Evolutionary conservation across 2,329 filamentous ascomycete species (phyloP), one percentile per base, ranked within the genome.

Genomic region (Alternaria arborescens): DNA sequence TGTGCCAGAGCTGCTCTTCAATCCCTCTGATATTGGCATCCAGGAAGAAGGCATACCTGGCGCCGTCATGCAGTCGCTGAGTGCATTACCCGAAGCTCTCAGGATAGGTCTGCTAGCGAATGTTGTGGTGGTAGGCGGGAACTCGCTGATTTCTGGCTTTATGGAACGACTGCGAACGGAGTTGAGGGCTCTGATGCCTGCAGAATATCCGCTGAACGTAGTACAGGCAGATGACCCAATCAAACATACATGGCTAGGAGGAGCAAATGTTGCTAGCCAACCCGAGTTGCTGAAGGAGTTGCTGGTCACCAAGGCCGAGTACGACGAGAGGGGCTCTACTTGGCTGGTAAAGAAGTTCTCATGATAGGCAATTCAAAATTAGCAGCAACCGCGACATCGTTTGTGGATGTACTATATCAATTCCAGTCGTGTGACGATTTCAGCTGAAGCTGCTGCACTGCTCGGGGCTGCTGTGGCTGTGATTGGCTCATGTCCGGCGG

Each of bases 1-100:
- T 2, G 90, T 97, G 0, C 94, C 95, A 0, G 95, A 99, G 76
- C 84, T 98, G 6, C 81, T 99, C 3, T 98, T 99, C 80, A 90
- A 86, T 56, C 95, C 95, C 0, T 85, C 86, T 4, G 94, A 98
- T 78, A 89, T 97, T 43, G 94, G 93, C 1, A 88, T 97, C 78
- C 87, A 88, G 47, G 92, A 97, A 71, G 88, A 90, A 0, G 95
- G 95, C 0, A 83, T 99, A 20, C 87, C 92, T 0, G 91, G 94
- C 48, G 85, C 93, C n/a, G 86, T 97, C 11, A 84, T 95, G 79
- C 89, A 97, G 76, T 91, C 89, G 12, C 79, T 99, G 14, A 85
- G 87, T 8, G 84, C 83, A 12, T 79, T 98, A 10, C 95, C 95
- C 0, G 84, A 91, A n/a, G 92, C 91, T 0, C 80, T 98, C 8